A percentile compares a stretch with the other conserved stretches of the same genome.
phyloP scores from a whole-genome alignment of 176 grass and related monocot genomes.

The Coix lacrymajobi region DNA sequence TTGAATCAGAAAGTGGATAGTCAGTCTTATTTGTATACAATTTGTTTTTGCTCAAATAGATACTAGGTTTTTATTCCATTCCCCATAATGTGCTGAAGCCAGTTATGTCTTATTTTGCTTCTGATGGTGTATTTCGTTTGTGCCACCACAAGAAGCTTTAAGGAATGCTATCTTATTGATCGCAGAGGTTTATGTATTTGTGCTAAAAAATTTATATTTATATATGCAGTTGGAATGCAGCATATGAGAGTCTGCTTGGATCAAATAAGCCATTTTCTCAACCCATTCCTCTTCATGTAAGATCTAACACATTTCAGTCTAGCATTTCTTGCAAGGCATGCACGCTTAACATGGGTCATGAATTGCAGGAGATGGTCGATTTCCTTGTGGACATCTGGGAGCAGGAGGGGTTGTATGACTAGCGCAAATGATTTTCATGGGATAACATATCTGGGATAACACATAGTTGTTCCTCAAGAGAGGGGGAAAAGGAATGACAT shows the following conservation, averaged over 20 bases:
- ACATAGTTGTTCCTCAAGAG: background rate
- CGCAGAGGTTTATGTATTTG: background rate
- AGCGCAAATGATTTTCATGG: constrained; percentile 3
- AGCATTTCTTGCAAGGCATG: background rate
- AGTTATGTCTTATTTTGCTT: background rate
- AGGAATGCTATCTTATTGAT: background rate
- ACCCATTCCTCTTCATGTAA: constrained; percentile 53
- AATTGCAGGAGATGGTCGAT: constrained; percentile 54
- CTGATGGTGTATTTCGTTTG: background rate
- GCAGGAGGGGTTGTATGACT: constrained; percentile 47
- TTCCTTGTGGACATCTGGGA: constrained; percentile 63
- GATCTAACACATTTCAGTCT: background rate
- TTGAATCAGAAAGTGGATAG: background rate
- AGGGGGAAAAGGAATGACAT: constrained; percentile 27
- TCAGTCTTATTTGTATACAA: background rate
- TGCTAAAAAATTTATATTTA: constrained; percentile 17
- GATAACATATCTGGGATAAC: background rate
- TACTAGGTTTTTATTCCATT: background rate
- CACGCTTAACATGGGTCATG: background rate
- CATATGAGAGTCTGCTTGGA: constrained; percentile 49
- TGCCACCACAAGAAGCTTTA: background rate
- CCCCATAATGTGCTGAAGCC: background rate
- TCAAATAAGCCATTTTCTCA: constrained; percentile 46
- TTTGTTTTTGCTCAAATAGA: background rate
- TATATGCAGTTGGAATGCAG: constrained; percentile 51